Evolutionary conservation across 2,329 filamentous ascomycete genomes (phyloP), one percentile per base, ranked within the genome.

Genomic region (Xylariaceae sp.): DNA sequence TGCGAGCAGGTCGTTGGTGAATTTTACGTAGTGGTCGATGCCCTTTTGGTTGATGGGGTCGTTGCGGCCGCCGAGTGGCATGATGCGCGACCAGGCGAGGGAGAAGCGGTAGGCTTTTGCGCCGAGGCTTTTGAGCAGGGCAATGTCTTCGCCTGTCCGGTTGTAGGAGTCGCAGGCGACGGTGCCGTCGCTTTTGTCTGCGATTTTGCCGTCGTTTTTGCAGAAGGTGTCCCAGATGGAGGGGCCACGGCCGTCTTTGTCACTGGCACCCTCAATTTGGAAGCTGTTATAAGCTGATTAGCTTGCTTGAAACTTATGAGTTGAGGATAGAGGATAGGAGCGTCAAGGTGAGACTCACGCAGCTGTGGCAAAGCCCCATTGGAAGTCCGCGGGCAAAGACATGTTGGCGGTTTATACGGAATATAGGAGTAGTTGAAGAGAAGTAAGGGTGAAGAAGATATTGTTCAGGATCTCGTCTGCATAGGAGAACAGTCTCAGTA

Each of bases 151-250:
- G 45, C 78, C 80, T 54, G 86, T 90, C 56, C 88, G 86, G 76
- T 93, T 87, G 79, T 95, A 95, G 34, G 89, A 92, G 77, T 95
- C 90, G 76, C 91, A 96, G 44, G 91, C 90, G 49, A 89, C 82
- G 55, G 84, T 86, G 55, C 91, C 91, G 49, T 85, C 88, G 66
- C 81, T 86, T 59, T 85, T 87, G 68, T 90, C 88, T 58, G 90
- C 89, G 68, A 94, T 92, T 76, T 94, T 95, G 69, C 89, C 89
- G 5, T 88, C 86, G 56, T 85, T 87, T 63, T 83, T 83, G 76
- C 88, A 92, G 77, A 95, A 95, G n/a, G 83, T 87, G 75, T 96
- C 91, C 91, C 91, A 95, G 73, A 95, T 94, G 62, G 88, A 90
- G 57, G 89, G 86, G 18, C 84, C 88, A 64, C 90, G 88, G 65